Conservation (phyloP, 192 early-diverging fungal species). For the Coemansia sp. region DNA sequence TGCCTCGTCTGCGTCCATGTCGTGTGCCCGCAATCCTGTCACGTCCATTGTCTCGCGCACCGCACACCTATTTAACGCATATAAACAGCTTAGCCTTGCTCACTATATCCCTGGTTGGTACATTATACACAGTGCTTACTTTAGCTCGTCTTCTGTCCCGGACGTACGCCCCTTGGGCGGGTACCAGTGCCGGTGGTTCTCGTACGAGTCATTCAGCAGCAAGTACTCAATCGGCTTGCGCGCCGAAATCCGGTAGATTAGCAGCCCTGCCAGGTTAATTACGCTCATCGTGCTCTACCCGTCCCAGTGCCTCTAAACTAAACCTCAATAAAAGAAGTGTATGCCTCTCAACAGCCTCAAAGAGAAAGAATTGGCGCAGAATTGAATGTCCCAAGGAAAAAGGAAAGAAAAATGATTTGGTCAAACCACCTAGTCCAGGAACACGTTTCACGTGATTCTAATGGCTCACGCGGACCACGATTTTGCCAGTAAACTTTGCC, state of each 20-base stretch:
- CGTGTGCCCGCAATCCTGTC: slow-evolving; percentile 68
- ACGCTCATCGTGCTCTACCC: slow-evolving; percentile 29
- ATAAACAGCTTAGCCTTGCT: background rate
- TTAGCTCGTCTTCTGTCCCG: slow-evolving; percentile 77
- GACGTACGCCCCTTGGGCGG: slow-evolving; percentile 78
- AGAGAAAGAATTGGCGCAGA: background rate
- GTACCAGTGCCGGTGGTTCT: slow-evolving; percentile 79
- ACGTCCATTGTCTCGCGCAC: slow-evolving; percentile 72
- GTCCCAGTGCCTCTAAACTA: background rate
- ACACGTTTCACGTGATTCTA: slow-evolving; percentile 12
- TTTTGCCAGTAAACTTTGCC: slow-evolving; percentile 65
- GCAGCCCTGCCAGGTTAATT: slow-evolving; percentile 59
- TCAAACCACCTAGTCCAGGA: background rate
- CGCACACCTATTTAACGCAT: slow-evolving; percentile 63
- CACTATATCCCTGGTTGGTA: background rate
- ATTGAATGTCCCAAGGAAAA: background rate
- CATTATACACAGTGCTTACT: slow-evolving; percentile 57
- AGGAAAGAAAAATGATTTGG: background rate
- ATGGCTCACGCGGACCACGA: slow-evolving; percentile 51
- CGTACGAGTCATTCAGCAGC: slow-evolving; percentile 78
- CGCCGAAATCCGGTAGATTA: slow-evolving; percentile 70
- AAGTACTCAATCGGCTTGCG: slow-evolving; percentile 70
- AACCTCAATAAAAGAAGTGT: background rate
- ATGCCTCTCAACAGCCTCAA: background rate
- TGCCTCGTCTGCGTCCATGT: slow-evolving; percentile 67